These are phyloP conservation scores for Wickerhamiella lipophila DNA, from an alignment of 805 yeast genomes.

Conservation along the genomic window DNA sequence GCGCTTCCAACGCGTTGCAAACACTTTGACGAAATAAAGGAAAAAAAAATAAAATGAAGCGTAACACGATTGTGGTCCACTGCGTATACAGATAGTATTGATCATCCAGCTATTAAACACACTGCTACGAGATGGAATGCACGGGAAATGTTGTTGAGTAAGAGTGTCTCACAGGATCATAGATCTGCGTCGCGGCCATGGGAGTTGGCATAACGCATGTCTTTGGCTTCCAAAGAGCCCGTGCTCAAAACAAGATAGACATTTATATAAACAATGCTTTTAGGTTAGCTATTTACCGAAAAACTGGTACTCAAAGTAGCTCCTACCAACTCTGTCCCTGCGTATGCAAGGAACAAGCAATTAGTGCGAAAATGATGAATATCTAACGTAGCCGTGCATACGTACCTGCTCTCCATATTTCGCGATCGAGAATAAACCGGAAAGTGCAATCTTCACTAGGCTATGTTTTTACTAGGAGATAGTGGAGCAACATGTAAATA, in stretches of 20 bases:
- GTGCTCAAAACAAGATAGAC: neutral
- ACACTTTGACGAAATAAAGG: too few relatives aligned
- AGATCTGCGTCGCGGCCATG: neutral
- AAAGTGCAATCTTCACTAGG: neutral
- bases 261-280: neutral
- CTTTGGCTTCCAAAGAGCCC: neutral
- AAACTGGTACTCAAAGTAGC: too few relatives aligned
- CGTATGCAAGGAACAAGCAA: conserved; percentile 6
- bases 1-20: neutral
- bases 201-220: conserved; percentile 1
- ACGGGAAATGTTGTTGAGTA: neutral
- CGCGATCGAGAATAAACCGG: neutral
- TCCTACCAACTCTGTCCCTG: conserved; percentile 1
- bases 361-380: neutral
- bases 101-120: neutral
- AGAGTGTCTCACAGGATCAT: conserved; percentile 8
- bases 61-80: too few relatives aligned
- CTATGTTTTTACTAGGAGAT: neutral
- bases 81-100: too few relatives aligned
- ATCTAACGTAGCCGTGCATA: neutral
- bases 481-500: neutral
- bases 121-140: neutral
- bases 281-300: neutral
- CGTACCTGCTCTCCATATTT: neutral
- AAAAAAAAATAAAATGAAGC: too few relatives aligned